Evolutionary conservation across 2,329 filamentous ascomycete species (phyloP), one percentile per base, ranked within the genome.

Genomic region (Fusarium guadeloupense): DNA sequence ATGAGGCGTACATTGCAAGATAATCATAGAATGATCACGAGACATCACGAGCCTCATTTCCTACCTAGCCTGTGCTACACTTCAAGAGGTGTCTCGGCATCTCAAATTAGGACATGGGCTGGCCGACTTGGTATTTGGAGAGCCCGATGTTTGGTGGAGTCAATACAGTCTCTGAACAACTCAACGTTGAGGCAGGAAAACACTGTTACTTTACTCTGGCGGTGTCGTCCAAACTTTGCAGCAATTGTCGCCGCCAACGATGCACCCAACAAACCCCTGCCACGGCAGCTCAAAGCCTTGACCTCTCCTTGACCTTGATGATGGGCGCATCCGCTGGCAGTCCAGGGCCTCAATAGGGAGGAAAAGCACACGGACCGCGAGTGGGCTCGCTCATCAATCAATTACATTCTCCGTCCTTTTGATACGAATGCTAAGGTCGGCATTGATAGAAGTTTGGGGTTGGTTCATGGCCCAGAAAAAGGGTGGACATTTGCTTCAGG

Each of bases 351-450:
- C 41, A 50, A 49, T 54, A 51, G 41, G 38, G 39, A 47, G 26
- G 46, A 26, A 35, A 37, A 41, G 52, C 47, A 66, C 66, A 67
- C 66, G 66, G 66, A 43, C 66, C 61, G 48, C 38, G 12, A 14
- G 47, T 49, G 63, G 66, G 66, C 44, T 41, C 23, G 44, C 12
- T 41, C 37, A 42, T 49, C 23, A 43, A 49, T 54, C 51, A 42
- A 62, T 38, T 43, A 41, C 46, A 45, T 46, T 52, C 47, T 44
- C 48, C 33, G 43, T 39, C 42, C 38, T 44, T 39, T 38, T n/a
- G n/a, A 45, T 53, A 50, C 51, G 54, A 60, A 50, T 39, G 25
- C n/a, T 4, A 26, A 10, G 45, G 33, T 34, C 31, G 25, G 19
- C 19, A 38, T 38, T 38, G 13, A 38, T n/a, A 19, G 34, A 38